Percentiles rank a stretch among this genome's conserved stretches.
phyloP scores from a whole-genome alignment of 2,329 filamentous ascomycete genomes.

The Cyphellophora attinorum region DNA sequence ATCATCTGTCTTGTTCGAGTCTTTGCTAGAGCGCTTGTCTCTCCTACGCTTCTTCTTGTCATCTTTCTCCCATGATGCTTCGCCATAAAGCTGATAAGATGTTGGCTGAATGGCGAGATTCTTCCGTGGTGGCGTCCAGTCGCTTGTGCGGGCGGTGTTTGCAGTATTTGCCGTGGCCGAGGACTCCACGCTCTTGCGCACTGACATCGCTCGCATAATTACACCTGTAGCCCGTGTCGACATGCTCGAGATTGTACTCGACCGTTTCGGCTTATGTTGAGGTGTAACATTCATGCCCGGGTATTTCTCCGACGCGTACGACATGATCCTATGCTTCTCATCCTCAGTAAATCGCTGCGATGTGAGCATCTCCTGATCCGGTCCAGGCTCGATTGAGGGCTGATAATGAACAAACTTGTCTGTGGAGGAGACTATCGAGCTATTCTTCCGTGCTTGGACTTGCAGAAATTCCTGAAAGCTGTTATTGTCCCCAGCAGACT shows the following conservation, averaged over 20 bases:
- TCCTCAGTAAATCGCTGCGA: neutral
- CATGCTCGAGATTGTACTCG: neutral
- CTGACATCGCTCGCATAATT: neutral
- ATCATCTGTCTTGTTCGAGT: constrained; percentile 8
- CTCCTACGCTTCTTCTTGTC: constrained; percentile 10
- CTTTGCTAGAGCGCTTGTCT: constrained; percentile 3
- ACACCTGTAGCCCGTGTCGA: neutral
- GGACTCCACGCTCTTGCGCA: neutral
- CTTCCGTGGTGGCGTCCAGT: constrained; percentile 5
- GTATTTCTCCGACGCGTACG: neutral
- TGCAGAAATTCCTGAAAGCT: neutral
- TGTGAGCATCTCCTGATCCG: no score
- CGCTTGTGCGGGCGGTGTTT: neutral
- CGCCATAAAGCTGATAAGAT: constrained; percentile 27
- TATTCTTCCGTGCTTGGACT: neutral
- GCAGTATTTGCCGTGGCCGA: neutral
- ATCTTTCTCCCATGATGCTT: constrained; percentile 25
- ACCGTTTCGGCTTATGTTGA: neutral
- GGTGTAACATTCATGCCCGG: neutral
- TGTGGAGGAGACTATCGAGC: no score
- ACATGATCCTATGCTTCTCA: neutral
- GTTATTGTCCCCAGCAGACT: neutral
- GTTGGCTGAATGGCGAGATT: constrained; percentile 26
- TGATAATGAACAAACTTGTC: no score
- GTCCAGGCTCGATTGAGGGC: no score